Conservation (phyloP, 306 rosid species). For the Cicer arietinum region DNA sequence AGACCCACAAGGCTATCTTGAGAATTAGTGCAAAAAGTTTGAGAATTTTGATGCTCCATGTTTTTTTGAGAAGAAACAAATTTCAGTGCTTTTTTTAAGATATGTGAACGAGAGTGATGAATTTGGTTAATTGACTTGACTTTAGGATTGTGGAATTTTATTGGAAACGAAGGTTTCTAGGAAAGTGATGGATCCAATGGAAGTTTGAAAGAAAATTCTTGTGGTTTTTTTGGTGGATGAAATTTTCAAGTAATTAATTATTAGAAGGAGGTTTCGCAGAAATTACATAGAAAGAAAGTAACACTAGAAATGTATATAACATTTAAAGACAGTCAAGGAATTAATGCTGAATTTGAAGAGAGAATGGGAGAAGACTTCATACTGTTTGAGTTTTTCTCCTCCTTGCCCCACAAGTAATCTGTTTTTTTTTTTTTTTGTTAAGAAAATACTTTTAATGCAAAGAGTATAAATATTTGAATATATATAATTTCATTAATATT, state of each 20-base stretch:
- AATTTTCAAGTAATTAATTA: neutral
- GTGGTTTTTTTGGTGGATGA: slow-evolving; percentile 3
- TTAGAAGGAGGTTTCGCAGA: slow-evolving; percentile 9
- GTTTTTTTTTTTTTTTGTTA: no score
- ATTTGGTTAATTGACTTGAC: slow-evolving; percentile 19
- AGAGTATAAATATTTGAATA: no score
- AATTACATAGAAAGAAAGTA: neutral
- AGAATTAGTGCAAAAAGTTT: slow-evolving; percentile 22
- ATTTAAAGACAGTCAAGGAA: no score
- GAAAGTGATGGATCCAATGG: neutral
- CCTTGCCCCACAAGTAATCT: no score
- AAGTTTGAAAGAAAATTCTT: slow-evolving; percentile 38
- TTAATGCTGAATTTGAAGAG: no score
- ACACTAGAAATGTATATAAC: no score
- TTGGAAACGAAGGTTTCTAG: neutral
- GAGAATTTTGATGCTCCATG: slow-evolving; percentile 30
- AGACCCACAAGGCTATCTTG: slow-evolving; percentile 27
- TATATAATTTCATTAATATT: no score
- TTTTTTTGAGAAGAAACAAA: slow-evolving; percentile 13
- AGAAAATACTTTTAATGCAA: no score
- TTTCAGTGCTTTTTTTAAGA: slow-evolving; percentile 1
- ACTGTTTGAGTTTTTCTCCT: no score
- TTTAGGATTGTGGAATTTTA: neutral
- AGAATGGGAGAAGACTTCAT: no score
- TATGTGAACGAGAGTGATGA: slow-evolving; percentile 3